phyloP scores from a whole-genome alignment of 805 yeast genomes.

The Clavispora asparagi region DNA sequence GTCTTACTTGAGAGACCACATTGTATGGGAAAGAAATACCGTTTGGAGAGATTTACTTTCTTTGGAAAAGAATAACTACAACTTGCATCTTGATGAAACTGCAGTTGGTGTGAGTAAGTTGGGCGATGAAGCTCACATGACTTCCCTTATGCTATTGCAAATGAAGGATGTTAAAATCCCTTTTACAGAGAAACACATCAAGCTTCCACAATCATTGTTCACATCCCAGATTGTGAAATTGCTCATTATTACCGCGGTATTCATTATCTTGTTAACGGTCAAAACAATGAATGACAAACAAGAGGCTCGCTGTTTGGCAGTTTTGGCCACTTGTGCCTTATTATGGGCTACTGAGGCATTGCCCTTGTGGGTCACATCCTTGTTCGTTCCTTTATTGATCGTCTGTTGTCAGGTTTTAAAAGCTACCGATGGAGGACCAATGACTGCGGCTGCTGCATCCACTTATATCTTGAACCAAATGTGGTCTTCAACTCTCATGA shows the following conservation, averaged over 20 bases:
- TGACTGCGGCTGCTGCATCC: constrained; percentile 67
- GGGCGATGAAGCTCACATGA: constrained; percentile 15
- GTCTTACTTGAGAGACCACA: constrained; percentile 74
- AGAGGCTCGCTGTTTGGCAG: constrained; percentile 58
- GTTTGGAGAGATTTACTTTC: constrained; percentile 98
- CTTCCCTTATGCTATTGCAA: constrained; percentile 11
- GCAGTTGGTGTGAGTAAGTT: constrained; percentile 13
- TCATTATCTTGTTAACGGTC: constrained; percentile 31
- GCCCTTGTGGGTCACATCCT: constrained; percentile 85
- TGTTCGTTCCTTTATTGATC: constrained; percentile 75
- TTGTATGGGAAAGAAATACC: constrained; percentile 95
- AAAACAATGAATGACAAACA: constrained; percentile 30
- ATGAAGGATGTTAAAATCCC: constrained; percentile 30
- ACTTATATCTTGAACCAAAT: constrained; percentile 74
- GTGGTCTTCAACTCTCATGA: constrained; percentile 95
- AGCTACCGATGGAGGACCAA: constrained; percentile 39
- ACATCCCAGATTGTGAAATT: constrained; percentile 42
- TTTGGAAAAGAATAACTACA: constrained; percentile 28
- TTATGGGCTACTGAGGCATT: constrained; percentile 96
- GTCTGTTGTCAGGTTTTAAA: constrained; percentile 68
- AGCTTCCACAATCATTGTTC: constrained; percentile 44
- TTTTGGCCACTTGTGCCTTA: constrained; percentile 73
- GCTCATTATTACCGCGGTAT: constrained; percentile 42
- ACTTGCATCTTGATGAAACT: constrained; percentile 14
- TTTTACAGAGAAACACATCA: constrained; percentile 15